Base-by-base conservation (phyloP, 78 protist genomes). In the Speleostelium caveatum region DNA sequence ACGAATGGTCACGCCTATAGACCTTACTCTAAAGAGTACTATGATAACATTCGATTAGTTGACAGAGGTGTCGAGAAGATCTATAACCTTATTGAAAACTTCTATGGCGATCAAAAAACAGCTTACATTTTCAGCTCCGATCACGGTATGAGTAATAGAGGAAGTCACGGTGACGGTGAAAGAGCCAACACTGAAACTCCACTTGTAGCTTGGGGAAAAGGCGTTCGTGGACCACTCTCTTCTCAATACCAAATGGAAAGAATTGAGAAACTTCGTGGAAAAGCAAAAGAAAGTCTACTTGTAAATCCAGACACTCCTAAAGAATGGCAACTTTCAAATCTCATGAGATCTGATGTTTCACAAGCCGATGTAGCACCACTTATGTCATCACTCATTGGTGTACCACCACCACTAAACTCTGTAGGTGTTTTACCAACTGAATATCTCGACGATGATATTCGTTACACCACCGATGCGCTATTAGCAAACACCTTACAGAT, bases 121-220 rank as follows among this genome's bases (percentile, higher is more conserved):
- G 90, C 95, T 14, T 97, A 49, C 32, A 45, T 97, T 28, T 92
- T 96, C 58, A 96, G 97, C 0, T 95, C 96, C 8, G 98, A 97
- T 42, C 98, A 97, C 62, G 98, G 98, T 45, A 97, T 97, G 98
- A 86, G 86, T 30, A 80, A 94, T 86, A 65, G 87, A 32, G 95
- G 95, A 30, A 86, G 96, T 21, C 98, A 97, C 38, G 98, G 98
- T 45, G 97, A 92, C 51, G 98, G 98, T 35, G 95, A 93, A 16
- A 86, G 96, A 22, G 94, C 88, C 16, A 77, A 86, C 73, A 97
- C 98, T 0, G 93, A 74, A n/a, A 95, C 96, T n/a, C 98, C 98
- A 22, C 58, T 96, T 5, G 93, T 97, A 8, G 80, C 76, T 6
- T 97, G 96, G 97, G 98, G 98, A 26, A 83, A 87, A 7, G 98